These are phyloP conservation scores for Didymella sp. DNA, from an alignment of 2,329 filamentous ascomycete genomes.

Conservation along the genomic window DNA sequence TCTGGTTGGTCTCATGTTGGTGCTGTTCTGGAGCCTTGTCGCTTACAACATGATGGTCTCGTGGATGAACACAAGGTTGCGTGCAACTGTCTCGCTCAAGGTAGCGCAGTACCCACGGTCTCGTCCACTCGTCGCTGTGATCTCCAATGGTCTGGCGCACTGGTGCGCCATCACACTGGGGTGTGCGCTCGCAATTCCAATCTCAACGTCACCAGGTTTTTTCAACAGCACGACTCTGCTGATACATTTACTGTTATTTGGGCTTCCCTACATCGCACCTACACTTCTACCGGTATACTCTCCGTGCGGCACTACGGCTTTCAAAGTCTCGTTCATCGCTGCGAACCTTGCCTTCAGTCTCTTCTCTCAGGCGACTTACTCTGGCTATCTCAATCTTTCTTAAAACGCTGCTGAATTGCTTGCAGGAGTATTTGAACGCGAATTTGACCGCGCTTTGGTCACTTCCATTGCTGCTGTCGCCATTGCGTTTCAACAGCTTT, in stretches of 20 bases:
- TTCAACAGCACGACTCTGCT: not conserved
- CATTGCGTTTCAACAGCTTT: not conserved
- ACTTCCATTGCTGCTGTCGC: not conserved
- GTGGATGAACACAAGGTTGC: not conserved
- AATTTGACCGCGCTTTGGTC: not conserved
- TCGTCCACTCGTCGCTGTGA: not conserved
- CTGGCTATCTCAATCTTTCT: not conserved
- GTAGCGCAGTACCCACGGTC: not conserved
- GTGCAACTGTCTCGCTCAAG: not conserved
- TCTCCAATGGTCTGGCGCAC: not conserved
- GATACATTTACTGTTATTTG: not conserved
- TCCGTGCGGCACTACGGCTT: not conserved
- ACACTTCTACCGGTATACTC: not conserved
- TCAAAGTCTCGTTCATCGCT: not conserved
- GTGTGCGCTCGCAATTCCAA: not conserved
- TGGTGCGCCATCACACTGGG: not conserved
- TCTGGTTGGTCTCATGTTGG: not conserved
- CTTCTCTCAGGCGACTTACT: not conserved
- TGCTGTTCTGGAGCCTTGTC: not conserved
- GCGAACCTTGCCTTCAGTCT: not conserved
- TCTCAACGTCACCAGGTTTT: not conserved
- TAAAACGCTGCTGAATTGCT: not conserved
- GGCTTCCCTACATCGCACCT: not conserved
- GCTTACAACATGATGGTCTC: not conserved
- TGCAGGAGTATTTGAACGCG: not conserved